Evolutionary conservation across 169 alveolate genomes (phyloP).

Genomic region (Plasmodium gonderi): DNA sequence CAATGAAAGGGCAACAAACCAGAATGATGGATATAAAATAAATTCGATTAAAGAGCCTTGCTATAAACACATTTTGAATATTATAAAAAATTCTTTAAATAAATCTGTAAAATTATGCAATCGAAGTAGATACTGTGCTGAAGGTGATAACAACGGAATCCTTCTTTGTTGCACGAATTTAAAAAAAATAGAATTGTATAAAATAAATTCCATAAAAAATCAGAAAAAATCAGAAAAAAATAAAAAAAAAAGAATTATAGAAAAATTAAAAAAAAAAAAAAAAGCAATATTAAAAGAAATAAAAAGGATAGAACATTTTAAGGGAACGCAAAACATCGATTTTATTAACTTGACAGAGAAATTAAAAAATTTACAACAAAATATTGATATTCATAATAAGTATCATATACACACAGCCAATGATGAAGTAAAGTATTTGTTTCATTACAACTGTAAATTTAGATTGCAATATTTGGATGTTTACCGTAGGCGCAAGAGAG

Average conservation of each 20-base stretch:
- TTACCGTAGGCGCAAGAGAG: conserved; percentile 38
- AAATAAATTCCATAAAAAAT: conserved; percentile 69
- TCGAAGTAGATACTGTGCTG: conserved; percentile 39
- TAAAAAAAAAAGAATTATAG: conserved; percentile 65
- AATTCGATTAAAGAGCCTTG: not conserved
- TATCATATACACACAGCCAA: conserved; percentile 68
- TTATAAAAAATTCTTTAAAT: conserved; percentile 12
- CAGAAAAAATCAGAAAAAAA: conserved; percentile 74
- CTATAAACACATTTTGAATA: not conserved
- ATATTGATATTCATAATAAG: conserved; percentile 15
- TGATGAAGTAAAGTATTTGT: conserved; percentile 69
- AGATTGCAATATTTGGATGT: conserved; percentile 59
- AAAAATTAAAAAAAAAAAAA: conserved; percentile 67
- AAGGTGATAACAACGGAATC: conserved; percentile 62
- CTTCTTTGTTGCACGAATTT: conserved; percentile 57
- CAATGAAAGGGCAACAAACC: not conserved
- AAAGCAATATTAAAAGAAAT: conserved; percentile 17
- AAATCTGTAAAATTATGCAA: conserved; percentile 12
- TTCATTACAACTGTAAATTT: conserved; percentile 55
- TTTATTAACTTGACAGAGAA: conserved; percentile 7
- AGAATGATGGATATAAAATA: not conserved
- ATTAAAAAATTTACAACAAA: conserved; percentile 30
- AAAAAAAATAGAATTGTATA: conserved; percentile 62
- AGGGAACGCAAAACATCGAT: conserved; percentile 47
- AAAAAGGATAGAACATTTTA: conserved; percentile 45